phyloP scores from a whole-genome alignment of 2,329 filamentous ascomycete genomes.

The Byssothecium circinans region DNA sequence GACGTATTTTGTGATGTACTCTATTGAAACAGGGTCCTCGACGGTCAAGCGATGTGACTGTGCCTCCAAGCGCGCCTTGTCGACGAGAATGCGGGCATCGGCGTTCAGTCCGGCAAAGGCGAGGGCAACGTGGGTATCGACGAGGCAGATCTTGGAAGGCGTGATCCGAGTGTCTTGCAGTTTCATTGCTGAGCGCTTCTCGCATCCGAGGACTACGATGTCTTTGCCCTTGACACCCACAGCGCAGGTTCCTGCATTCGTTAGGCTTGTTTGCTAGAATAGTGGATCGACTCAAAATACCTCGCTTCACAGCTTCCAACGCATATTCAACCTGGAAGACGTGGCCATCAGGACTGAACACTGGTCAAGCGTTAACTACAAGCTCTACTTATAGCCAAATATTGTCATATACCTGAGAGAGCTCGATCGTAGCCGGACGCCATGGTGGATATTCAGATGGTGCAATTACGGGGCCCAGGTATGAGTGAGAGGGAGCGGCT shows the following conservation, averaged over 20 bases:
- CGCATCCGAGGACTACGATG: conserved; percentile 94
- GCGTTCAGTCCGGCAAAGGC: conserved; percentile 97
- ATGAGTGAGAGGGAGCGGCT: conserved; percentile 3
- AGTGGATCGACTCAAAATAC: conserved; percentile 55
- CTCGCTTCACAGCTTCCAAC: conserved; percentile 97
- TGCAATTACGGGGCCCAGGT: background rate
- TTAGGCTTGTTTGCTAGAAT: conserved; percentile 15
- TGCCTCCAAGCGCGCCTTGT: conserved; percentile 96
- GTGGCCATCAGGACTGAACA: conserved; percentile 98
- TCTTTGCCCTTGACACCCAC: conserved; percentile 95
- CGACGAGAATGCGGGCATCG: conserved; percentile 95
- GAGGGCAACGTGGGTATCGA: conserved; percentile 94
- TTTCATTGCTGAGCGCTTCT: conserved; percentile 99
- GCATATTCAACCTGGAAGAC: conserved; percentile 99
- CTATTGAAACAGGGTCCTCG: conserved; percentile 94
- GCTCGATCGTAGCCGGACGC: conserved; percentile 98
- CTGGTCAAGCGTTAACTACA: conserved; percentile 58
- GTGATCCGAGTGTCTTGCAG: conserved; percentile 99
- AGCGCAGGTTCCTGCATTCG: conserved; percentile 79
- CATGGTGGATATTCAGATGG: conserved; percentile 54
- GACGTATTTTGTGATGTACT: conserved; percentile 99
- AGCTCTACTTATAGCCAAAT: conserved; percentile 24
- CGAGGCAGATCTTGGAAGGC: conserved; percentile 94
- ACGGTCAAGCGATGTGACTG: conserved; percentile 97
- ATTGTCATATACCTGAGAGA: conserved; percentile 74